Conservation (phyloP, 192 early-diverging fungal genomes). For the Martensiomyces pterosporus region DNA sequence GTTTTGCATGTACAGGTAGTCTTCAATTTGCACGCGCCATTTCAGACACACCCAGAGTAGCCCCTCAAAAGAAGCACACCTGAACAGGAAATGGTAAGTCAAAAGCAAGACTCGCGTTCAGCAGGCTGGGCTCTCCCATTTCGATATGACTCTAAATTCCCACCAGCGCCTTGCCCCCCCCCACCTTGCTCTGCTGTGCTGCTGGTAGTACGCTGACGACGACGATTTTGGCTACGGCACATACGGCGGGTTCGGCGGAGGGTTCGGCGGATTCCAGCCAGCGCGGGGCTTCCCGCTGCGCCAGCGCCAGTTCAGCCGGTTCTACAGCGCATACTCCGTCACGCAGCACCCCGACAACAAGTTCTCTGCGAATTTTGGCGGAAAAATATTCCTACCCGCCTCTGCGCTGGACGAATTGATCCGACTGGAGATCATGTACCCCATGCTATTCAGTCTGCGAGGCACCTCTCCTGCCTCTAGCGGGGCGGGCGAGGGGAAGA, state of each 20-base stretch:
- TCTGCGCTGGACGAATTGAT: constrained; percentile 55
- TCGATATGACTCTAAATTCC: no score
- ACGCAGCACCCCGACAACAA: constrained; percentile 33
- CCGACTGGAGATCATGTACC: constrained; percentile 82
- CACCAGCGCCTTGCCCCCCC: no score
- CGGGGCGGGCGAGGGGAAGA: constrained; percentile 17
- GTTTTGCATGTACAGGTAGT: no score
- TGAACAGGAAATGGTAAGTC: no score
- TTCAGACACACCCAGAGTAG: no score
- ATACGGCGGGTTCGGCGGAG: constrained; percentile 7
- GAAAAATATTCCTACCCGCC: constrained; percentile 49
- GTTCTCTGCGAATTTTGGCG: constrained; percentile 41
- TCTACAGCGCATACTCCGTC: constrained; percentile 46
- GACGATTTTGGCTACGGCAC: constrained; percentile 22
- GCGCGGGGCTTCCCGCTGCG: no score
- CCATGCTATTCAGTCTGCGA: constrained; percentile 85
- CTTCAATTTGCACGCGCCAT: no score
- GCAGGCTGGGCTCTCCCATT: no score
- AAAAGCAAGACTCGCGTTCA: no score
- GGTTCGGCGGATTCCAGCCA: background rate
- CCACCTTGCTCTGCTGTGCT: background rate
- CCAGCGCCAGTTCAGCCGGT: constrained; percentile 28
- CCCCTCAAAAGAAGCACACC: no score
- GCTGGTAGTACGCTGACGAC: constrained; percentile 23
- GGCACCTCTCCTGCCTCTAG: constrained; percentile 53